A percentile compares a stretch with the other conserved stretches of the same genome.
Evolutionary conservation across 2,329 filamentous ascomycete genomes (phyloP).

Genomic region (Venturiaceae sp.): DNA sequence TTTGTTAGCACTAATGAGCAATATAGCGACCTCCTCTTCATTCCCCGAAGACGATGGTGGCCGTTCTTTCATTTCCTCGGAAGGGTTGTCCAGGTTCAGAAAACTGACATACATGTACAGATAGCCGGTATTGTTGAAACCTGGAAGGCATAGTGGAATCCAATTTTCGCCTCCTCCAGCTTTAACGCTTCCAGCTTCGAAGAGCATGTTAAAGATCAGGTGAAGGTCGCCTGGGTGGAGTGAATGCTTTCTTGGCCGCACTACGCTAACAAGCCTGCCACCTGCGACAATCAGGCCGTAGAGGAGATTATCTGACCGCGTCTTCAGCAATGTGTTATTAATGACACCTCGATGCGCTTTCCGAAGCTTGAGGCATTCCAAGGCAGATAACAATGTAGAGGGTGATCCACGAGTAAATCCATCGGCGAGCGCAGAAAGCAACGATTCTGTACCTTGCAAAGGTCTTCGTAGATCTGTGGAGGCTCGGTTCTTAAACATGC

Average conservation of each 20-base stretch:
- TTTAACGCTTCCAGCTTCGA: slow-evolving; percentile 86
- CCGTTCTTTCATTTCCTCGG: slow-evolving; percentile 30
- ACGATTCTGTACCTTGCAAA: slow-evolving; percentile 79
- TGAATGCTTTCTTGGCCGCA: slow-evolving; percentile 88
- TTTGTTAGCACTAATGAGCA: slow-evolving; percentile 86
- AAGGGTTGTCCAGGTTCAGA: slow-evolving; percentile 53
- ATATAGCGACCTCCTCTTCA: slow-evolving; percentile 73
- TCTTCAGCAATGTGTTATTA: slow-evolving; percentile 77
- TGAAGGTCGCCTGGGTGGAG: slow-evolving; percentile 92
- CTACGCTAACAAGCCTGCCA: slow-evolving; percentile 86
- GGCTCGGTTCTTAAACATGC: slow-evolving; percentile 80
- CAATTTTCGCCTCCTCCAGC: slow-evolving; percentile 93
- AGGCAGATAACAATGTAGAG: slow-evolving; percentile 74
- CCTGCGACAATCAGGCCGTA: slow-evolving; percentile 93
- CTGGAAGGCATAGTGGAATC: slow-evolving; percentile 91
- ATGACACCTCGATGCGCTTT: slow-evolving; percentile 81
- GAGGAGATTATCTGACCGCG: slow-evolving; percentile 66
- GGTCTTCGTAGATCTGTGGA: slow-evolving; percentile 90
- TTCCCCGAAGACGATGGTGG: slow-evolving; percentile 23
- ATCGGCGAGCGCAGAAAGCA: slow-evolving; percentile 86
- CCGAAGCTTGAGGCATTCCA: slow-evolving; percentile 87
- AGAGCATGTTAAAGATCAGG: slow-evolving; percentile 98
- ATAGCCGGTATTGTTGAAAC: slow-evolving; percentile 94
- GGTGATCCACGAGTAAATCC: slow-evolving; percentile 90
- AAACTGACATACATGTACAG: slow-evolving; percentile 99